A percentile compares a stretch with the other conserved stretches of the same genome.
Evolutionary conservation across 805 yeast genomes (phyloP).

Genomic region (Kuraishia hungarica): DNA sequence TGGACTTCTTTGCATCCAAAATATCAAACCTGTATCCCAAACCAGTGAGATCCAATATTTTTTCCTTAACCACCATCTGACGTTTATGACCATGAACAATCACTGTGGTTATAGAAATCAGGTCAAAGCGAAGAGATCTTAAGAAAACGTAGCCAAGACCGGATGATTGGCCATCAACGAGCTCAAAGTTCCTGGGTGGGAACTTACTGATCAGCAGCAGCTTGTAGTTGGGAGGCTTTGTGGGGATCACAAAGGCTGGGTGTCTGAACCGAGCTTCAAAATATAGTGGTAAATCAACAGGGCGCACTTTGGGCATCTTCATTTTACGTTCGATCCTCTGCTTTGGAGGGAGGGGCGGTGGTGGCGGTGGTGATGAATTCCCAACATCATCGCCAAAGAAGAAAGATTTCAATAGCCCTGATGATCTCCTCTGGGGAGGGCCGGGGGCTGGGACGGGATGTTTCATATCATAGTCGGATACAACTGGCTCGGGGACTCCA

Average conservation of each 20-base stretch:
- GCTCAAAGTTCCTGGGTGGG: conserved; percentile 14
- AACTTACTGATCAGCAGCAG: conserved; percentile 13
- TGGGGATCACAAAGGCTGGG: conserved; percentile 39
- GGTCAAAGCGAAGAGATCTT: conserved; percentile 26
- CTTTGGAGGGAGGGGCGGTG: conserved; percentile 9
- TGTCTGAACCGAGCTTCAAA: conserved; percentile 41
- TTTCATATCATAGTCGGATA: conserved; percentile 8
- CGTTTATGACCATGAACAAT: conserved; percentile 16
- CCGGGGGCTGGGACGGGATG: conserved; percentile 8
- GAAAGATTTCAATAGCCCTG: conserved; percentile 1
- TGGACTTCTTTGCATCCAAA: conserved; percentile 21
- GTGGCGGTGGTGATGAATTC: background rate
- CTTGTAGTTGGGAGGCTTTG: conserved; percentile 19
- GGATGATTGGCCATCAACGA: conserved; percentile 33
- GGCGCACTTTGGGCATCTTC: conserved; percentile 16
- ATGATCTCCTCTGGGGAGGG: conserved; percentile 8
- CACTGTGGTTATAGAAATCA: conserved; percentile 18
- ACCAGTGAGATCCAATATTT: conserved; percentile 12
- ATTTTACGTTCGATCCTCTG: conserved; percentile 6
- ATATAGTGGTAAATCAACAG: conserved; percentile 28
- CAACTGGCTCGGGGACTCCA: conserved; percentile 10
- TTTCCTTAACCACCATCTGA: conserved; percentile 8
- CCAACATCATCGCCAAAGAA: conserved; percentile 1
- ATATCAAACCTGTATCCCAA: conserved; percentile 28
- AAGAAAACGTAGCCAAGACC: conserved; percentile 39